Percentiles rank a stretch among this genome's conserved stretches.
These are phyloP conservation scores for Penicillium canescens DNA, from an alignment of 495 filamentous ascomycete species.

Conservation along the genomic window DNA sequence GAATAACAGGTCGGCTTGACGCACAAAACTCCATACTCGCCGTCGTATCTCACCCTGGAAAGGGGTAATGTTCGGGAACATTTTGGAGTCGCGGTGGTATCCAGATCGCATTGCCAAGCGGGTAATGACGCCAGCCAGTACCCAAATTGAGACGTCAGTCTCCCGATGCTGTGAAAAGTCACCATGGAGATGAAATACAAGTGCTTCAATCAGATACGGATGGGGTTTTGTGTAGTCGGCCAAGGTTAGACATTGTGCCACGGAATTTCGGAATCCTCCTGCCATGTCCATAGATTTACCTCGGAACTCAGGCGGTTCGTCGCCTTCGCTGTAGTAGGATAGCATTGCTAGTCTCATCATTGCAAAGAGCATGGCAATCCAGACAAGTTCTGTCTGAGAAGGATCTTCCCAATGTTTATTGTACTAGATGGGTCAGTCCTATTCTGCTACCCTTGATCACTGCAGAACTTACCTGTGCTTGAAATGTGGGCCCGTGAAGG, in stretches of 20 bases:
- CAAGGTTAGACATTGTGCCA: conserved; percentile 82
- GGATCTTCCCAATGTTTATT: conserved; percentile 89
- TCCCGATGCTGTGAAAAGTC: conserved; percentile 79
- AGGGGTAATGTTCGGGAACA: conserved; percentile 77
- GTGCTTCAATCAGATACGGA: conserved; percentile 82
- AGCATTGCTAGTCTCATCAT: conserved; percentile 89
- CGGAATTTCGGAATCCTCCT: conserved; percentile 72
- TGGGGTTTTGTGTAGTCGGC: conserved; percentile 90
- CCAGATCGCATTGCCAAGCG: conserved; percentile 93
- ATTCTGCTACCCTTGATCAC: neutral
- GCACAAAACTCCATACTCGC: conserved; percentile 83
- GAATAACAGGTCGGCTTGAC: conserved; percentile 79
- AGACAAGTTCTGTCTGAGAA: conserved; percentile 74
- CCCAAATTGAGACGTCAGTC: conserved; percentile 78
- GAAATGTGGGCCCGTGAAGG: conserved; percentile 84
- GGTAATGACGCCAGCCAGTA: conserved; percentile 77
- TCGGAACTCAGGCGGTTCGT: conserved; percentile 83
- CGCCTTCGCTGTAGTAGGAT: conserved; percentile 85
- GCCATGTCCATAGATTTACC: conserved; percentile 75
- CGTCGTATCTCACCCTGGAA: conserved; percentile 92
- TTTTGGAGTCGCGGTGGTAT: conserved; percentile 87
- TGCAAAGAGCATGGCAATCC: conserved; percentile 86
- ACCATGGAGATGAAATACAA: conserved; percentile 81
- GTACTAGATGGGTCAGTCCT: conserved; percentile 50
- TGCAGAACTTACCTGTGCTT: conserved; percentile 52